These are phyloP conservation scores for Saturnispora kantuleensis DNA, from an alignment of 805 yeast species.

Conservation along the genomic window DNA sequence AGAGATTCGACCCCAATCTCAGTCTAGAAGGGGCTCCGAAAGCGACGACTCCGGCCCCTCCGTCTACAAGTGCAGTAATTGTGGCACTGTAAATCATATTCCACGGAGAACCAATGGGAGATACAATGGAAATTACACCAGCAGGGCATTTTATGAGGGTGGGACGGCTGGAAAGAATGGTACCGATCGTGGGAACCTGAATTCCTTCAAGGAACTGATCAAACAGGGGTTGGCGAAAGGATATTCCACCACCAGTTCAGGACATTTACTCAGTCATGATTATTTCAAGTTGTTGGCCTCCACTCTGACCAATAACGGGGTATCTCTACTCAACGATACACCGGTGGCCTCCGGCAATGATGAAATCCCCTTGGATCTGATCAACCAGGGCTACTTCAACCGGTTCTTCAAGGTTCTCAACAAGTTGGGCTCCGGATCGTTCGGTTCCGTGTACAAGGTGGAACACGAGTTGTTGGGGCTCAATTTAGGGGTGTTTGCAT, in stretches of 20 bases:
- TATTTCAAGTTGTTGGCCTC: conserved; percentile 21
- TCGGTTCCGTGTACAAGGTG: conserved; percentile 78
- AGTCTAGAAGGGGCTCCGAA: neutral
- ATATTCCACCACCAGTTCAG: conserved; percentile 9
- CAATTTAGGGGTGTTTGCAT: conserved; percentile 69
- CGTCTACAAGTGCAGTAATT: conserved; percentile 17
- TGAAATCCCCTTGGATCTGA: conserved; percentile 33
- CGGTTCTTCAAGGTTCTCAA: conserved; percentile 57
- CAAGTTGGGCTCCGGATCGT: conserved; percentile 70
- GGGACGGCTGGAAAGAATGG: neutral
- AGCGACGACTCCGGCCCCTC: conserved; percentile 5
- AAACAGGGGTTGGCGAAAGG: neutral
- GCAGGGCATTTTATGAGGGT: too few relatives aligned
- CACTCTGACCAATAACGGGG: neutral
- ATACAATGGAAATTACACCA: too few relatives aligned
- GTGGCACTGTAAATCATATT: conserved; percentile 17
- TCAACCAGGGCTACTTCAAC: conserved; percentile 74
- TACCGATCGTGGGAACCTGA: neutral
- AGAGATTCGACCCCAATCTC: conserved; percentile 7
- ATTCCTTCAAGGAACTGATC: neutral
- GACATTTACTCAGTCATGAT: conserved; percentile 19
- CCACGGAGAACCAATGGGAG: neutral
- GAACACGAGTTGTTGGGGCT: conserved; percentile 68
- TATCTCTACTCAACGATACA: neutral
- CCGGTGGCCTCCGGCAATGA: neutral